Conservation (phyloP, 495 filamentous ascomycete species). For the Amphirosellinia nigrospora region DNA sequence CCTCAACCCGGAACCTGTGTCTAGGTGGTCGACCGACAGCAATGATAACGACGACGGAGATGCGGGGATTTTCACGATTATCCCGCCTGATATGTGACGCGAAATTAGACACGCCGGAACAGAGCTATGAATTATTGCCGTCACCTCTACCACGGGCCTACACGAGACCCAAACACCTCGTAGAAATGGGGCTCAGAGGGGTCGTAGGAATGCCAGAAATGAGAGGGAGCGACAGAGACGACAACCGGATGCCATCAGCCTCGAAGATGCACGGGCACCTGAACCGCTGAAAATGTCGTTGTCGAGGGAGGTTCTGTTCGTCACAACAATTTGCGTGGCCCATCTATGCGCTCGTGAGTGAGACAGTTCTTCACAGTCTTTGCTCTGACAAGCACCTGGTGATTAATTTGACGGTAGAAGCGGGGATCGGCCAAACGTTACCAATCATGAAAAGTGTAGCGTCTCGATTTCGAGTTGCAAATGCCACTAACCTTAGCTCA, state of each 20-base stretch:
- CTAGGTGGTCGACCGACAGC: slow-evolving; percentile 35
- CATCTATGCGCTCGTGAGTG: slow-evolving; percentile 40
- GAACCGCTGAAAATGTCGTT: neutral
- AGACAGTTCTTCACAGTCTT: neutral
- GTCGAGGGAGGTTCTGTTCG: slow-evolving; percentile 23
- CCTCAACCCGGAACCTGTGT: slow-evolving; percentile 18
- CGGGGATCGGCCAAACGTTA: slow-evolving; percentile 45
- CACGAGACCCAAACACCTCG: neutral
- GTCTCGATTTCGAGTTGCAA: slow-evolving; percentile 46
- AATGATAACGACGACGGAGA: slow-evolving; percentile 18
- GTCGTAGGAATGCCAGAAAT: neutral
- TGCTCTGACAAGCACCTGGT: slow-evolving; percentile 49
- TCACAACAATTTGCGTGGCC: slow-evolving; percentile 38
- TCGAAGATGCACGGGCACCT: neutral
- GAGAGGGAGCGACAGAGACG: neutral
- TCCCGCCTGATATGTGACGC: neutral
- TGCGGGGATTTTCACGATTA: neutral
- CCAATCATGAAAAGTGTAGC: slow-evolving; percentile 31
- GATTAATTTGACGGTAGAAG: slow-evolving; percentile 48
- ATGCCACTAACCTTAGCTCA: slow-evolving; percentile 54
- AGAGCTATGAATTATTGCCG: neutral
- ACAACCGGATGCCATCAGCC: neutral
- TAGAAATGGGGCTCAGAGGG: neutral
- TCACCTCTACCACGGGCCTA: neutral
- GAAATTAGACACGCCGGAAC: neutral